Evolutionary conservation across 768 basidiomycete species (phyloP), one percentile per base, ranked within the genome.

Genomic region (Podaxis sp.): DNA sequence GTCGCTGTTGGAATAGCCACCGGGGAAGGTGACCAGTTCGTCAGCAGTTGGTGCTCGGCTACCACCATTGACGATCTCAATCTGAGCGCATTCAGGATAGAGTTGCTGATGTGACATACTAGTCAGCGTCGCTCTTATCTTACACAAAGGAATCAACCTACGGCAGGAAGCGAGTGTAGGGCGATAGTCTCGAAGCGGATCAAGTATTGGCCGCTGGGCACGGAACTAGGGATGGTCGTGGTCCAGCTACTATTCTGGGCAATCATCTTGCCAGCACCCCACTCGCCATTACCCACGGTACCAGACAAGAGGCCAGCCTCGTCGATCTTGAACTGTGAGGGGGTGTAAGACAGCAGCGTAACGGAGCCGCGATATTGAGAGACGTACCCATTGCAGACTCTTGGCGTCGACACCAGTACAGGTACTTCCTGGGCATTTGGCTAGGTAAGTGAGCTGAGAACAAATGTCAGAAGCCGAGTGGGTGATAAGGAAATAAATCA

Each of bases 81-180:
- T 69, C 63, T 81, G 79, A 13, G 79, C 79, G 55, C 79, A 79
- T 66, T 87, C 84, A 0, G 88, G 86, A 67, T 91, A 91, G 70
- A 90, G 83, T 79, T 91, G 85, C 71, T 84, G 69, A n/a, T 38
- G 23, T 32, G 38, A 23, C 13, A 13, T 11, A n/a, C 16, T 4
- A 2, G 14, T 46, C 11, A 55, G 40, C 13, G n/a, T 21, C 28
- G 25, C 32, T 27, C n/a, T 32, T 11, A 40, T 25, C 25, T 14
- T 1, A 1, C 23, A 32, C n/a, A 23, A 28, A 35, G 68, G 25
- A 66, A 63, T 9, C 64, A 40, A 61, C 74, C 59, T 64, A 81
- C 79, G 54, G 85, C 84, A 50, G 84, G 84, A 50, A 79, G 67
- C 7, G 79, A 79, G 66, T 81, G 79, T 18, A 81, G 69, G 27